These are phyloP conservation scores for Chaetomiaceae sp. DNA, from an alignment of 2,329 filamentous ascomycete genomes.

Conservation along the genomic window DNA sequence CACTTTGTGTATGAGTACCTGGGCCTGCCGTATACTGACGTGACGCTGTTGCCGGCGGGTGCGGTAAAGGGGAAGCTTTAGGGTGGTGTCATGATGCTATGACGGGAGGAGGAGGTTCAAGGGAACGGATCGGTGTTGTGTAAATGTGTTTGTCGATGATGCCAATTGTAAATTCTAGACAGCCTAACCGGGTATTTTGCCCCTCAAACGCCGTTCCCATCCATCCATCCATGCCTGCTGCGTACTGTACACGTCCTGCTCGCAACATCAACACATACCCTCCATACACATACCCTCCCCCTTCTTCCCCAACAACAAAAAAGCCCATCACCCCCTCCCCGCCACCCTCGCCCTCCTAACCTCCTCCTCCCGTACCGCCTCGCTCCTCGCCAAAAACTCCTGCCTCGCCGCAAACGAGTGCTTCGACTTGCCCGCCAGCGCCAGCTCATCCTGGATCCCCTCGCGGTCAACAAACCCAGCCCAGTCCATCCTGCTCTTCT, in stretches of 20 bases:
- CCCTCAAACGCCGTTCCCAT: slow-evolving; percentile 2
- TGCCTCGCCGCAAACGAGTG: slow-evolving; percentile 57
- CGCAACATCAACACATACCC: neutral
- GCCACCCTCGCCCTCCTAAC: slow-evolving; percentile 48
- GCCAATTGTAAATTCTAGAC: neutral
- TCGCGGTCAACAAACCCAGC: slow-evolving; percentile 67
- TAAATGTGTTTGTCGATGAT: neutral
- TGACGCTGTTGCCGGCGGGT: slow-evolving; percentile 39
- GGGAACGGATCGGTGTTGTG: neutral
- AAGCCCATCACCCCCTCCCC: slow-evolving; percentile 14
- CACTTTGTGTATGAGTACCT: slow-evolving; percentile 65
- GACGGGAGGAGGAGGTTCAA: neutral
- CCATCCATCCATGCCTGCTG: too few relatives aligned
- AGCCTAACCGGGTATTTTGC: slow-evolving; percentile 2
- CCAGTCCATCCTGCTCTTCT: slow-evolving; percentile 71
- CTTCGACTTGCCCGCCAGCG: slow-evolving; percentile 60
- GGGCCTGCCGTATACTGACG: slow-evolving; percentile 53
- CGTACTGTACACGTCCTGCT: too few relatives aligned
- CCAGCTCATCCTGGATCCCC: slow-evolving; percentile 64
- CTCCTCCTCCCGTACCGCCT: slow-evolving; percentile 58
- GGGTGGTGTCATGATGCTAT: neutral
- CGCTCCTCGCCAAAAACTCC: slow-evolving; percentile 62
- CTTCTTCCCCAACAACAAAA: too few relatives aligned
- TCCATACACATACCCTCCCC: neutral
- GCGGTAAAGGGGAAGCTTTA: slow-evolving; percentile 35